Percentiles rank a stretch among this genome's conserved stretches.
Conservation (phyloP, 768 basidiomycete species). For the Ramaria rubella region DNA sequence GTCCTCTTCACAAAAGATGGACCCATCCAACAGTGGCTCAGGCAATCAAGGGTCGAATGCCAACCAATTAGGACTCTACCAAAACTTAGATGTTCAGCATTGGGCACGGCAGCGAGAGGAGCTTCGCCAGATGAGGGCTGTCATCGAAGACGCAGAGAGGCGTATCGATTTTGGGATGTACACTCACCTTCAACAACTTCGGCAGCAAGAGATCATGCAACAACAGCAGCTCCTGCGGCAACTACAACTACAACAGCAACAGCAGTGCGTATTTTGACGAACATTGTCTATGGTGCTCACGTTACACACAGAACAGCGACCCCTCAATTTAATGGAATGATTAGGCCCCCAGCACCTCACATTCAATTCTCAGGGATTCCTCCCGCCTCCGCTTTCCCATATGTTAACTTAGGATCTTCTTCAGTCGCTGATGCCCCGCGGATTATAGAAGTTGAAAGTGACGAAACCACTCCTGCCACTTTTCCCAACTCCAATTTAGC, state of each 20-base stretch:
- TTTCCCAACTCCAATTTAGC: background rate
- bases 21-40: background rate
- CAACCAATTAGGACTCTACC: background rate
- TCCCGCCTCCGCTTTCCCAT: background rate
- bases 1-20: background rate
- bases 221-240: background rate
- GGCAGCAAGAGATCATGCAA: background rate
- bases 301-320: background rate
- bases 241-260: background rate
- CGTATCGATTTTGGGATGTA: background rate
- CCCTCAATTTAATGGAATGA: background rate
- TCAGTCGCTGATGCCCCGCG: background rate
- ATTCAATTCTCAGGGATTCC: background rate
- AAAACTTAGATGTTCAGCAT: background rate
- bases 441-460: slow-evolving; percentile 4
- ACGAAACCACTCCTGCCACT: background rate
- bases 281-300: background rate
- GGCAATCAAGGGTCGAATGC: background rate
- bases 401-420: background rate
- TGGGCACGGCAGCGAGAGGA: background rate
- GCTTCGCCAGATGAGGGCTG: background rate
- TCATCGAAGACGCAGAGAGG: slow-evolving; percentile 3
- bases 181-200: background rate
- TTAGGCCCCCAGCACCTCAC: background rate
- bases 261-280: background rate